A percentile compares a stretch with the other conserved stretches of the same genome.
phyloP scores from a whole-genome alignment of 768 basidiomycete species.

The Mycena indigotica region DNA sequence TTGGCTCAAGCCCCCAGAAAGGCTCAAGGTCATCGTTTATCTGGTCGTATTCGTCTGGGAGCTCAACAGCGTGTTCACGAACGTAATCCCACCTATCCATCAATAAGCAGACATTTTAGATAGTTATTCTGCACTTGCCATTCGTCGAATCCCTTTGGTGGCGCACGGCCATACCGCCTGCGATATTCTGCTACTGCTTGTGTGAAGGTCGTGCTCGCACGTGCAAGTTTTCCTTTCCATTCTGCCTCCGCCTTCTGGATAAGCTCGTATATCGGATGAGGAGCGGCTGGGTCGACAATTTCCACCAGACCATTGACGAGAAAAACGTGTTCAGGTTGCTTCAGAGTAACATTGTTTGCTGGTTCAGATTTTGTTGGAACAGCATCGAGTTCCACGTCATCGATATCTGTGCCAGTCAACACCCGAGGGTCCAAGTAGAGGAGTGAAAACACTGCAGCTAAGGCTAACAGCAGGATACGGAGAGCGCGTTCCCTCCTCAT shows the following conservation, averaged over 20 bases:
- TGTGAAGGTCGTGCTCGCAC: constrained; percentile 74
- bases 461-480: not conserved
- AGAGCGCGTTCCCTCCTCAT: not conserved
- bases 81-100: constrained; percentile 54
- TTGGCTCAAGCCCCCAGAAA: constrained; percentile 70
- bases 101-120: not conserved
- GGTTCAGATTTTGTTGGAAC: not conserved
- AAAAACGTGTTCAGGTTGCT: not conserved
- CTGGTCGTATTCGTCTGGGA: constrained; percentile 86
- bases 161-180: constrained; percentile 71
- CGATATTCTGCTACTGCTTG: constrained; percentile 79
- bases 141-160: constrained; percentile 84
- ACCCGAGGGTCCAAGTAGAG: too few relatives aligned
- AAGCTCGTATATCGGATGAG: constrained; percentile 68
- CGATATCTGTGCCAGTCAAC: not conserved
- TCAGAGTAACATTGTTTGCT: not conserved
- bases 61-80: constrained; percentile 67
- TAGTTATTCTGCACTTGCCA: constrained; percentile 55
- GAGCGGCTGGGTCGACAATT: constrained; percentile 11
- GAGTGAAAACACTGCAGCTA: not conserved
- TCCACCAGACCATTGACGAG: constrained; percentile 16
- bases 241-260: constrained; percentile 34
- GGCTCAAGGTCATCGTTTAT: constrained; percentile 77
- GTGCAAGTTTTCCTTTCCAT: constrained; percentile 45
- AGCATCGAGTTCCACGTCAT: not conserved